Base-by-base conservation (phyloP, 345 rosid species). In the Populus davidiana region DNA sequence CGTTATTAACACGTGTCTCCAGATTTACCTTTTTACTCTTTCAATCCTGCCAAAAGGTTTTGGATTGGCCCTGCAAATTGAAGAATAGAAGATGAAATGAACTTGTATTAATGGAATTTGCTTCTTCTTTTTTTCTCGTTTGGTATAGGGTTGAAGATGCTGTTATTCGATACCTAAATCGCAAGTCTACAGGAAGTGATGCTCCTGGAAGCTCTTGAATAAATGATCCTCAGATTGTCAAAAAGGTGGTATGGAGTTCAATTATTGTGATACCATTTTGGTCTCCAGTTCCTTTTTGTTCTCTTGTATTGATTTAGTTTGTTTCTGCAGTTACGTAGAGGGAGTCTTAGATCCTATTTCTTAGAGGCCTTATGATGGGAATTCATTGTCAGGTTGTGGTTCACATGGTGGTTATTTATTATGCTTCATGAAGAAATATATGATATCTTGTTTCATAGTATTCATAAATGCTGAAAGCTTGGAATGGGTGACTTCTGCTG, bases 141-240 rank as follows among this genome's bases (percentile, higher is more conserved):
- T 59, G 64, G 64, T 59, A 6, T 33, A 87, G 92, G 92, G 85
- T 83, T 69, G 92, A 86, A 81, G 90, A 86, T 83, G 90, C 90
- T 71, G 87, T 86, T 67, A 78, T 82, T 50, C 90, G 87, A 1
- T 89, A 89, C 83, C 79, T 89, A 81, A 89, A 89, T 75, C 89
- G 92, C 81, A 87, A 87, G 83, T 39, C 86, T 62, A 80, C 73
- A 38, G 88, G 82, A 78, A 74, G 74, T 31, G 89, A 89, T 76
- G 85, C 83, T 69, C 74, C 84, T 33, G 86, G 82, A 78, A 81
- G 85, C 80, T 67, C 83, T 72, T 84, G 84, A 85, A 27, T 62
- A 29, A 49, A 52, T 72, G 41, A 59, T 83, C 2, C 41, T 54
- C 21, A 49, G 20, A 50, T 67, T 78, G 52, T 17, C 49, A 70